Percentiles rank a stretch among this genome's conserved stretches.
Conservation (phyloP, 139 green algal genomes). For the Limnomonas spitsbergensis region DNA sequence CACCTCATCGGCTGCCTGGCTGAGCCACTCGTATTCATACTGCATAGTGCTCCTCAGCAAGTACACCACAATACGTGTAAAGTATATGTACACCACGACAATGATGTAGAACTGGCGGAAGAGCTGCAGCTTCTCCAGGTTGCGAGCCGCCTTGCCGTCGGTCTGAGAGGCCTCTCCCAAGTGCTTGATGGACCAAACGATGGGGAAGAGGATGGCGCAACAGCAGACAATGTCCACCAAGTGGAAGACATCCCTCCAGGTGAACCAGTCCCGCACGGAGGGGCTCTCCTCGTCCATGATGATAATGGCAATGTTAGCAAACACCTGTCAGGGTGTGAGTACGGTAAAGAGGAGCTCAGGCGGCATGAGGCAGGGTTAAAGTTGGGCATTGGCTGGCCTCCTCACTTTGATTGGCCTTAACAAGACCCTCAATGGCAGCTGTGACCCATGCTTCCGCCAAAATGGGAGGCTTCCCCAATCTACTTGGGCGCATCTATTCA, state of each 20-base stretch:
- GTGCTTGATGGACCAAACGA: conserved; percentile 95
- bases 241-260: conserved; percentile 92
- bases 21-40: conserved; percentile 78
- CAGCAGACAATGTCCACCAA: conserved; percentile 97
- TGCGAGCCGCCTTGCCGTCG: conserved; percentile 68
- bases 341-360: neutral
- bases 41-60: conserved; percentile 67
- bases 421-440: no score
- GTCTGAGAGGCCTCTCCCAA: conserved; percentile 57
- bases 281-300: conserved; percentile 84
- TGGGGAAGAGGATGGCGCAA: conserved; percentile 96
- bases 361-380: neutral
- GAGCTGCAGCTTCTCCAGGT: conserved; percentile 84
- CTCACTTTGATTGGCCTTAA: no score
- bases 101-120: conserved; percentile 80
- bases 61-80: conserved; percentile 97
- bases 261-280: conserved; percentile 78
- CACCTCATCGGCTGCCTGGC: conserved; percentile 57
- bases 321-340: conserved; percentile 68
- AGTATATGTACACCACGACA: conserved; percentile 89
- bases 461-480: no score
- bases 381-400: neutral
- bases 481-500: no score
- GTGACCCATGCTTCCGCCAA: no score
- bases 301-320: conserved; percentile 91